These are phyloP conservation scores for Neopestalotiopsis sp. DNA, from an alignment of 2,329 filamentous ascomycete species.

Conservation along the genomic window DNA sequence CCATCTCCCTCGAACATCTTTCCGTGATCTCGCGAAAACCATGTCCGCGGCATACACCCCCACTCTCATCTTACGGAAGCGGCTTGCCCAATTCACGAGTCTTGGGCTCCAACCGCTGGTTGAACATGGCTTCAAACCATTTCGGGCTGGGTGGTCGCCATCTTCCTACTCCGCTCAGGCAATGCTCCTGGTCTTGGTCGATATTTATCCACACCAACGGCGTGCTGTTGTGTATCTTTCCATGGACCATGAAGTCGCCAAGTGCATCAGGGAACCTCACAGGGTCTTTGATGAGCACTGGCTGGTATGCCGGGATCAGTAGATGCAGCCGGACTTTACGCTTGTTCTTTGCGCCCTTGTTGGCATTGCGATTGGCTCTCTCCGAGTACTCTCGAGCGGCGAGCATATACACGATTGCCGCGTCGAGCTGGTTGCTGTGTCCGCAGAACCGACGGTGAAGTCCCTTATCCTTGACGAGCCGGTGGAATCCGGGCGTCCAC, in stretches of 20 bases:
- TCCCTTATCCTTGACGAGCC: conserved; percentile 39
- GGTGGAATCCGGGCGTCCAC: conserved; percentile 46
- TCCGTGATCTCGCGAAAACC: background rate
- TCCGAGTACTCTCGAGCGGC: conserved; percentile 35
- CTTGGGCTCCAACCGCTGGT: background rate
- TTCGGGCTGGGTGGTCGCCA: conserved; percentile 35
- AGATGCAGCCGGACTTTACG: conserved; percentile 40
- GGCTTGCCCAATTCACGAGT: conserved; percentile 4
- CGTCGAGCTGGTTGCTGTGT: conserved; percentile 46
- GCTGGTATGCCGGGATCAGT: conserved; percentile 44
- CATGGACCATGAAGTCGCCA: conserved; percentile 43
- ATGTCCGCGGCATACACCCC: too few species aligned
- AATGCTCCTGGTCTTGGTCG: conserved; percentile 38
- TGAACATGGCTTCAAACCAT: conserved; percentile 26
- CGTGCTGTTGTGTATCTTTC: conserved; percentile 43
- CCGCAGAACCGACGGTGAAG: conserved; percentile 42
- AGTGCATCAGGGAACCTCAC: conserved; percentile 41
- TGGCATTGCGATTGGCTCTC: conserved; percentile 25
- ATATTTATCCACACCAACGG: conserved; percentile 44
- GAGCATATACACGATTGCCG: conserved; percentile 45
- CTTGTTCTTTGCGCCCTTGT: background rate
- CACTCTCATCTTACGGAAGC: background rate
- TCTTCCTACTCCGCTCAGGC: conserved; percentile 37
- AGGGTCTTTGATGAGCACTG: conserved; percentile 41
- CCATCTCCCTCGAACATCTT: background rate